A percentile compares a stretch with the other conserved stretches of the same genome.
Conservation (phyloP, 2,329 filamentous ascomycete genomes). For the Diaporthe aspalathi region DNA sequence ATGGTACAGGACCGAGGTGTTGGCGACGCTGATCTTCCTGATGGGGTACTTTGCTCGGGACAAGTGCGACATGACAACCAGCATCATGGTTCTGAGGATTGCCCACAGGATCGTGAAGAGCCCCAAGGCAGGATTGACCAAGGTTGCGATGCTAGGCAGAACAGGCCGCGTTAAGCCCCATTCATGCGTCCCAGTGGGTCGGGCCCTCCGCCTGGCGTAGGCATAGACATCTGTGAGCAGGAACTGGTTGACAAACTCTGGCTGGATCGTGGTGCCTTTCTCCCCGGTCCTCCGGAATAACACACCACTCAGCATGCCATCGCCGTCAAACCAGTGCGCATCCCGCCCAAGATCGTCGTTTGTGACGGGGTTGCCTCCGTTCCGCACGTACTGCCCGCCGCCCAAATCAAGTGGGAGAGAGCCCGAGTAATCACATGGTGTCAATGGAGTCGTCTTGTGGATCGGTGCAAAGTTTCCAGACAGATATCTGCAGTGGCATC, state of each 20-base stretch:
- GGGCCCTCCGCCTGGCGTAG: constrained; percentile 58
- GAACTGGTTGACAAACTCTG: constrained; percentile 77
- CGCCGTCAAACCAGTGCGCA: constrained; percentile 80
- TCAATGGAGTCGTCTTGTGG: constrained; percentile 64
- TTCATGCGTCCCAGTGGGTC: neutral
- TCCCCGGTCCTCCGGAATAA: constrained; percentile 61
- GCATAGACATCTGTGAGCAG: constrained; percentile 75
- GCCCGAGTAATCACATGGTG: constrained; percentile 67
- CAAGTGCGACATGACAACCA: constrained; percentile 68
- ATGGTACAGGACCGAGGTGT: constrained; percentile 74
- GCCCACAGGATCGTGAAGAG: constrained; percentile 61
- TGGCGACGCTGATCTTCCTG: constrained; percentile 77
- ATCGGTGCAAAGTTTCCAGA: constrained; percentile 78
- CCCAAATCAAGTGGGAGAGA: constrained; percentile 72
- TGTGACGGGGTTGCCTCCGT: constrained; percentile 75
- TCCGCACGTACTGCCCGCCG: constrained; percentile 78
- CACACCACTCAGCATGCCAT: constrained; percentile 79
- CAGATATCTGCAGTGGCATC: constrained; percentile 60
- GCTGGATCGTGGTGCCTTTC: constrained; percentile 56
- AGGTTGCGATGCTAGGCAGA: constrained; percentile 74
- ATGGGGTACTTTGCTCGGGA: constrained; percentile 67
- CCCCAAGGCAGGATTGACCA: constrained; percentile 69
- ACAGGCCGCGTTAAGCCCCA: constrained; percentile 64
- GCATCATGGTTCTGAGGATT: constrained; percentile 66
- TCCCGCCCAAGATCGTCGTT: constrained; percentile 71